Evolutionary conservation across 2,329 filamentous ascomycete species (phyloP), one percentile per base, ranked within the genome.

Genomic region (Paecilomyces fulvus): DNA sequence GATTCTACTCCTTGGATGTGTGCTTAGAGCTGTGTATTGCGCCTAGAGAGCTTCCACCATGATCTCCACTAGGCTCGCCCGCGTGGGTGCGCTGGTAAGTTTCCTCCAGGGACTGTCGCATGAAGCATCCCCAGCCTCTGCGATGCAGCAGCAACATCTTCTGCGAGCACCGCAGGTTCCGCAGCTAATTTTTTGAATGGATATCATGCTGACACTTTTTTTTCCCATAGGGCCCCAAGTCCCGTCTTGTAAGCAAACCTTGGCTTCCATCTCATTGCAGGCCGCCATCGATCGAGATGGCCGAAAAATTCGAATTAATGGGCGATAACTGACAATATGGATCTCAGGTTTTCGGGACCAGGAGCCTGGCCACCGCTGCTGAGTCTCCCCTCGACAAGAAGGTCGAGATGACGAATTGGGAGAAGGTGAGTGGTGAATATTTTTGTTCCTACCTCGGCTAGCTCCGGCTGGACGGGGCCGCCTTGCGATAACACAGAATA

Each of bases 351-450:
- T 78, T 82, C 72, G 74, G 85, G 69, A 83, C 85, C 67, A 81
- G 85, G 67, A 74, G 74, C 75, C 86, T 96, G 81, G 92, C 92
- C 63, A 95, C 92, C 67, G 88, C 91, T 71, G 83, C 85, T 69
- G 90, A 96, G 78, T 86, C 85, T 72, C 85, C 90, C 67, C 86
- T 99, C 66, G 89, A 92, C 80, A 86, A 86, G 80, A 96, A 96
- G 88, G 94, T 99, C 76, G 88, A 88, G 77, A 96, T 97, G 84
- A 95, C 92, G 83, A 96, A 90, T 80, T 90, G 86, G 83, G 94
- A 99, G 79, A 88, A 91, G 73, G 77, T 78, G 64, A 70, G 74
- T 70, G 54, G 58, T 61, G 54, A 55, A 49, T 49, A 49, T 54
- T 51, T 43, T 37, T 17, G 43, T 52, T 55, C 53, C 58, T 56